Percentiles rank a stretch among this genome's conserved stretches.
Evolutionary conservation across 495 filamentous ascomycete genomes (phyloP).

Genomic region (Lasiosphaeris hirsuta): DNA sequence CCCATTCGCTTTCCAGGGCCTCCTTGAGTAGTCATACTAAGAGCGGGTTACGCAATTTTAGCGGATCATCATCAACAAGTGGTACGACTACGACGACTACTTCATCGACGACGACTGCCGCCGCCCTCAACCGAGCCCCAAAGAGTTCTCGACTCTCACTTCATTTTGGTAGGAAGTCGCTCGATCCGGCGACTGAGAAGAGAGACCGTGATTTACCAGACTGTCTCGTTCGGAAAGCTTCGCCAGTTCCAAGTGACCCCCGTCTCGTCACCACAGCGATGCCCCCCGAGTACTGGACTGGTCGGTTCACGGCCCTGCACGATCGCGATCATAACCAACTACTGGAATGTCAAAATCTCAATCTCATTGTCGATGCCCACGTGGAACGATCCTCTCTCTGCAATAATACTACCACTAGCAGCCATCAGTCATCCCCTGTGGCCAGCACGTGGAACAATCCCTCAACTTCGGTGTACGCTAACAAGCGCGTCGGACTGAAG

Average conservation of each 20-base stretch:
- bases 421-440: neutral
- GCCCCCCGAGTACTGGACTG: slow-evolving; percentile 49
- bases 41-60: slow-evolving; percentile 19
- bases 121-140: neutral
- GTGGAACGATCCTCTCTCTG: slow-evolving; percentile 18
- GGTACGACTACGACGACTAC: neutral
- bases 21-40: slow-evolving; percentile 23
- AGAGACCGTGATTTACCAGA: neutral
- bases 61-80: slow-evolving; percentile 3
- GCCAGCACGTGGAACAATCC: slow-evolving; percentile 25
- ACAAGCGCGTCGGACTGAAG: neutral
- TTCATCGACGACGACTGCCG: neutral
- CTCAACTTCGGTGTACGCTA: slow-evolving; percentile 18
- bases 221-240: neutral
- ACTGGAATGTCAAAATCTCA: slow-evolving; percentile 29
- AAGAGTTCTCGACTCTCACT: slow-evolving; percentile 3
- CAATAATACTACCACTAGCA: slow-evolving; percentile 3
- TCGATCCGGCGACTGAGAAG: neutral
- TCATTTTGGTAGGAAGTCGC: slow-evolving; percentile 6
- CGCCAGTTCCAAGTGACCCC: slow-evolving; percentile 10
- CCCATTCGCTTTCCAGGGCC: slow-evolving; percentile 35
- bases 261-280: slow-evolving; percentile 29
- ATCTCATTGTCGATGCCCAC: slow-evolving; percentile 25
- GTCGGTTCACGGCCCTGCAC: slow-evolving; percentile 52
- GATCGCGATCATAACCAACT: slow-evolving; percentile 51